Base-by-base conservation (phyloP, 306 rosid genomes). In the Glycine soja region DNA sequence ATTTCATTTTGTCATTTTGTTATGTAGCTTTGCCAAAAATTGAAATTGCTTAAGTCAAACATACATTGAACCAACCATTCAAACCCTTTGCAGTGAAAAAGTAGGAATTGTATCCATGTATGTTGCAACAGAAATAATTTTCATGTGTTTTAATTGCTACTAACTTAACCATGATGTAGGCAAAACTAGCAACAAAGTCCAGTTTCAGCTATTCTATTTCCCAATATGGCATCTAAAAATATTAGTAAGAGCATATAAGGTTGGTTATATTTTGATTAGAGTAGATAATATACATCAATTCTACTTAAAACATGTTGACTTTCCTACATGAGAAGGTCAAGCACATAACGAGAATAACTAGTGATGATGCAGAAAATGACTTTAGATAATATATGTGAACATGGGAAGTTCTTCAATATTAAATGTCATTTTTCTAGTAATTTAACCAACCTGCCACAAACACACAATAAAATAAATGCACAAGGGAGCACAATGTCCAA, bases 61-160 rank as follows among this genome's bases (percentile, higher is more conserved):
- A 65, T 65, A 73, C 81, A 65, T 51, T 54, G 32, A 24, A 53
- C 66, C 32, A 43, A 68, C 47, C 40, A 78, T 40, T 66, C 15
- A 78, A 45, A 53, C 7, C 45, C 69, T 54, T 10, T 24, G 5
- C 51, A 16, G 64, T 16, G 14, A 47, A 67, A 77, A 38, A 7
- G 46, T 43, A 67, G 59, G 80, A 11, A 45, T 42, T 15, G 61
- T 38, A 63, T 63, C 64, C 40, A 36, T 64, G 16, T 19, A 53
- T 66, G 66, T 50, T 12, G 70, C 52, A 16, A 45, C 3, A 68
- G 18, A 78, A 24, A 59, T 32, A 11, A 11, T 53, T 18, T 8
- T 43, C 4, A 7, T 16, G 18, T 52, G 12, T 63, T 6, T 5
- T 34, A 34, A 9, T 42, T 40, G 36, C 5, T 13, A 50, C 47